Percentiles rank a stretch among this genome's conserved stretches.
These are phyloP conservation scores for Chrysoporthe cubensis DNA, from an alignment of 2,329 filamentous ascomycete genomes.

Conservation along the genomic window DNA sequence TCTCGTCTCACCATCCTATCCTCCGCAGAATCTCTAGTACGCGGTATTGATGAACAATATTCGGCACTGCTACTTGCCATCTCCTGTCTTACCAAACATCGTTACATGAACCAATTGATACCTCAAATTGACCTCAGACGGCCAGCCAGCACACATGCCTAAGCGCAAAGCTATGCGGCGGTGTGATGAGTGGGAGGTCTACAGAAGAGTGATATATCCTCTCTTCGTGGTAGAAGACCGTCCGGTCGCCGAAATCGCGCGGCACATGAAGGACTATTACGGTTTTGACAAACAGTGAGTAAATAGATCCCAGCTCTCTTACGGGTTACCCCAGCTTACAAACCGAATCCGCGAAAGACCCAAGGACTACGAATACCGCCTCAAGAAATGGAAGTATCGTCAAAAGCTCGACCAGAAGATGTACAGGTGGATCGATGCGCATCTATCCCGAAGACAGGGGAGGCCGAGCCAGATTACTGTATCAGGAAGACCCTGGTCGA, in stretches of 20 bases:
- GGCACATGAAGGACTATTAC: neutral
- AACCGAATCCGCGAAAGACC: neutral
- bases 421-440: neutral
- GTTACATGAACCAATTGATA: too few relatives aligned
- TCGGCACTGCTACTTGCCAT: too few relatives aligned
- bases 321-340: too few relatives aligned
- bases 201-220: neutral
- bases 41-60: too few relatives aligned
- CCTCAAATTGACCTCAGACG: neutral
- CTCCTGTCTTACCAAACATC: too few relatives aligned
- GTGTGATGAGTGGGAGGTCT: neutral
- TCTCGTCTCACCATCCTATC: too few relatives aligned
- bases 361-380: slow-evolving; percentile 11
- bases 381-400: slow-evolving; percentile 4
- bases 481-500: neutral
- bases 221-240: neutral
- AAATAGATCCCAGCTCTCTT: neutral
- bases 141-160: neutral
- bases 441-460: neutral
- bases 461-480: neutral
- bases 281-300: slow-evolving; percentile 6
- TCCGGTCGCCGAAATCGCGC: neutral
- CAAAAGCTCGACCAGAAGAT: neutral
- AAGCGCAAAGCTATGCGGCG: neutral
- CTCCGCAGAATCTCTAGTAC: neutral